Base-by-base conservation (phyloP, 805 yeast genomes). In the Nakazawaea ishiwadae region DNA sequence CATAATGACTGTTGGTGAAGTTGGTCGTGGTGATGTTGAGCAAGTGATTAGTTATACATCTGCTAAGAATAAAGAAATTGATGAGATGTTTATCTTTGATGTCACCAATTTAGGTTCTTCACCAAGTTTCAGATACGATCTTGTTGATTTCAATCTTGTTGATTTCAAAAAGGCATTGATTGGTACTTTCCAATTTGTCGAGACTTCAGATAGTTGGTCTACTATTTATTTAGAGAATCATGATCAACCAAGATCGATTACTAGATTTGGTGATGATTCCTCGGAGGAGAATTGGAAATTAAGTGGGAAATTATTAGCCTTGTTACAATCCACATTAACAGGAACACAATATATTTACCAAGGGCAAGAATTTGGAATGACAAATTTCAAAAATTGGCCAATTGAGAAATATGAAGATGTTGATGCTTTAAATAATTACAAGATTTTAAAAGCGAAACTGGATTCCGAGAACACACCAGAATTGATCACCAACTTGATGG, bases 341-440 rank as follows among this genome's bases (percentile, higher is more conserved):
- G 81, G 83, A 37, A 75, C 82, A 11, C 55, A 74, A 40, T 77
- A 65, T 57, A 58, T 77, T 30, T 77, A 75, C 57, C 81, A 77
- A 56, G 83, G 82, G 39, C 83, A 77, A 54, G 83, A 77, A 50
- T 60, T 77, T 46, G 82, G 78, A 26, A 71, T 70, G 73, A 66
- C 67, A 40, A 77, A 77, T 52, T 56, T 74, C 23, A 51, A 58
- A 39, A 51, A 53, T 31, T 75, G 79, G 78, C 61, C 64, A 16
- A 58, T 75, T 40, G 62, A 60, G 15, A 76, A 75, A 51, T 77
- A 75, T 57, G 56, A 62, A 47, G 83, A 77, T 51, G 67, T 77
- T 45, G 68, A 70, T 47, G 60, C 73, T 33, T 55, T 65, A 48
- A 69, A 68, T 53, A 64, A 67, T 52, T 68, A 63, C 57, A 55